phyloP scores from a whole-genome alignment of 345 rosid genomes.

The Populus pruinosa region DNA sequence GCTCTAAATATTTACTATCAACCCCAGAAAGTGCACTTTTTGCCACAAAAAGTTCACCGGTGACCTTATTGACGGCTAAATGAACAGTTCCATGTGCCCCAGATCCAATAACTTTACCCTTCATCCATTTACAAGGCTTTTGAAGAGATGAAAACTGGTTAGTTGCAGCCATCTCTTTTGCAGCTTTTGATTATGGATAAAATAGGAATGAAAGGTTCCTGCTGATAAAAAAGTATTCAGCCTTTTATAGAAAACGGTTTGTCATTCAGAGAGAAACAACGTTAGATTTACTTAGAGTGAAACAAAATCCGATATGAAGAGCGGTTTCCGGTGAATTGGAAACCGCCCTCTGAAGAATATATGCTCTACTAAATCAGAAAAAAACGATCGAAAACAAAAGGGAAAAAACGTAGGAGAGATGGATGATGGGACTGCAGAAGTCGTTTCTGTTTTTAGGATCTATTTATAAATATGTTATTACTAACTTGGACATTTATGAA shows the following conservation, averaged over 20 bases:
- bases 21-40: slow-evolving; percentile 22
- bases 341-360: slow-evolving; percentile 29
- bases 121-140: slow-evolving; percentile 24
- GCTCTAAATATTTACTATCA: slow-evolving; percentile 15
- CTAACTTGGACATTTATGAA: no score
- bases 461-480: no score
- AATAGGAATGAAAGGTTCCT: neutral
- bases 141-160: neutral
- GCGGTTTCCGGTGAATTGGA: slow-evolving; percentile 33
- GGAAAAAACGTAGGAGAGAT: no score
- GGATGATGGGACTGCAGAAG: neutral
- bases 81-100: slow-evolving; percentile 37
- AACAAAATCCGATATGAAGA: slow-evolving; percentile 7
- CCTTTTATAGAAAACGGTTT: neutral
- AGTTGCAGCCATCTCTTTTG: slow-evolving; percentile 16
- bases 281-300: neutral
- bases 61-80: slow-evolving; percentile 31
- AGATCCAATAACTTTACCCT: slow-evolving; percentile 30
- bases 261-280: neutral
- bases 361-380: neutral
- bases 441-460: neutral
- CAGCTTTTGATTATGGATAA: neutral
- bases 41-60: slow-evolving; percentile 27
- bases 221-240: neutral
- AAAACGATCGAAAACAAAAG: no score